Conservation (phyloP, 148 eudicot genomes). For the Silene uniflora region DNA sequence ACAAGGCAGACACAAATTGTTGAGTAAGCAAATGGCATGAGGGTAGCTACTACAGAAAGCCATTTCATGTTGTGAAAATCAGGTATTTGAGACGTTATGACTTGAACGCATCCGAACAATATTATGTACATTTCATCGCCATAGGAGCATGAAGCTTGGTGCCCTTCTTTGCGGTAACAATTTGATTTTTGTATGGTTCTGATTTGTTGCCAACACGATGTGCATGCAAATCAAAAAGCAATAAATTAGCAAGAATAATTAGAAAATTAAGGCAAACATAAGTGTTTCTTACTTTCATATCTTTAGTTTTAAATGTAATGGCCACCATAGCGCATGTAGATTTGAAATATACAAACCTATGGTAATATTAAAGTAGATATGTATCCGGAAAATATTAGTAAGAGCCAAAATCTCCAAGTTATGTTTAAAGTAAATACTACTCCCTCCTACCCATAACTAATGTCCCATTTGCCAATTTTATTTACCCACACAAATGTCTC, state of each 20-base stretch:
- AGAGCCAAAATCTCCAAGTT: too few species aligned
- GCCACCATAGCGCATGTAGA: too few species aligned
- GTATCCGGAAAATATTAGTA: too few species aligned
- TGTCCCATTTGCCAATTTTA: too few species aligned
- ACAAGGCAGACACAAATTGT: slow-evolving; percentile 55
- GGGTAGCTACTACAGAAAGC: slow-evolving; percentile 58
- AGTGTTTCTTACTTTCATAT: too few species aligned
- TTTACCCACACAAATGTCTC: too few species aligned
- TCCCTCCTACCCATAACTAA: too few species aligned
- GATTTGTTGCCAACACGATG: slow-evolving; percentile 3
- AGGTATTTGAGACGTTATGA: slow-evolving; percentile 59
- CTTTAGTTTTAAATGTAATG: too few species aligned
- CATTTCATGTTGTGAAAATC: slow-evolving; percentile 67
- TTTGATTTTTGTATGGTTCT: slow-evolving; percentile 61
- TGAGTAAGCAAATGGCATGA: slow-evolving; percentile 65
- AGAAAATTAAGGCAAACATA: too few species aligned
- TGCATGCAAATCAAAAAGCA: neutral
- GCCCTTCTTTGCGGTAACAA: slow-evolving; percentile 66
- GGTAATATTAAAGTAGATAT: too few species aligned
- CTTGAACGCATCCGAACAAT: slow-evolving; percentile 50
- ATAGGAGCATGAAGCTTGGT: slow-evolving; percentile 40
- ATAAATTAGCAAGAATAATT: neutral
- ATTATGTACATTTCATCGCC: slow-evolving; percentile 41
- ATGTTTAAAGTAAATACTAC: too few species aligned
- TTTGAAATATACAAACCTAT: too few species aligned